Base-by-base conservation (phyloP, 306 rosid genomes). In the Cicer chorassanicum region DNA sequence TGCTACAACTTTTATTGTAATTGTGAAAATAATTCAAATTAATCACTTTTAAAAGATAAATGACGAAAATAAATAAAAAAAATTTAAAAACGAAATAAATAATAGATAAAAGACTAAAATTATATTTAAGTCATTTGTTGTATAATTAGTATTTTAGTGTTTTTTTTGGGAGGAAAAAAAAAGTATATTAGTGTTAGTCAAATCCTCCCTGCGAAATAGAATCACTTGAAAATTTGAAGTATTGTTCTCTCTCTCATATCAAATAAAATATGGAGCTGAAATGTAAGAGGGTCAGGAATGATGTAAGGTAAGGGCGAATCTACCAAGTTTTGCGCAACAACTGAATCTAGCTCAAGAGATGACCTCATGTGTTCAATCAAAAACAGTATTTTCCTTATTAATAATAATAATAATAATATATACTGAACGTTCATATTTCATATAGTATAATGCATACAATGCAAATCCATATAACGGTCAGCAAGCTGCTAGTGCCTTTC, bases 181-280 rank as follows among this genome's bases (percentile, higher is more conserved):
- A 29, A 29, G 36, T 29, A 4, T 29, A 24, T 29, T 4, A 4
- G 36, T 29, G 36, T 29, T 29, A 29, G 0, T 29, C 36, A 29
- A 74, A 69, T 39, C 11, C 64, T 29, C 84, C 78, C 88, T 73
- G 78, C 81, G 81, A 83, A 80, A 64, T 1, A 79, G 86, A 66
- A 81, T 73, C 84, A 81, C 88, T 84, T 90, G 86, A 86, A 80
- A 86, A 64, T 88, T 84, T 88, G 84, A 88, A 88, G 79, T 63
- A 38, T 10, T 14, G 44, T 11, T 74, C 76, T 48, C 59, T 68
- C 75, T 82, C 12, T 57, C 59, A 50, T n/a, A 45, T 0, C 72
- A 54, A 16, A 80, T 85, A 76, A 73, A 85, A 80, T 76, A 73
- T 68, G 65, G 85, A 78, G 88, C 53, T 80, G 44, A 50, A 76